Percentiles rank a stretch among this genome's conserved stretches.
phyloP scores from a whole-genome alignment of 2,329 filamentous ascomycete species.

The Xylaria sp. region DNA sequence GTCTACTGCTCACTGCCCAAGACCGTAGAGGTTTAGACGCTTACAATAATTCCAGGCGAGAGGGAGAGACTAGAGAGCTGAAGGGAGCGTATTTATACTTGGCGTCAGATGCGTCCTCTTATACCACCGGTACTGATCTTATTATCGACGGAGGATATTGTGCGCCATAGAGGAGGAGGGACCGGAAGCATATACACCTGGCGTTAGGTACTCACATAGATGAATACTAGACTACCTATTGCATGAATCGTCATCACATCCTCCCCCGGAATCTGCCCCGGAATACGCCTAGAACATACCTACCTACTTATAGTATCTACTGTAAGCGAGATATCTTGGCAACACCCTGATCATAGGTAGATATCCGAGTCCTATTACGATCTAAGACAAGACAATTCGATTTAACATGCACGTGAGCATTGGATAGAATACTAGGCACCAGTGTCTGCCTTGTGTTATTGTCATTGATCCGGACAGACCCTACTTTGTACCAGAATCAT shows the following conservation, averaged over 20 bases:
- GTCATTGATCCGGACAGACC: too few species aligned
- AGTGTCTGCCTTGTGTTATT: neutral
- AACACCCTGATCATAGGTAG: too few species aligned
- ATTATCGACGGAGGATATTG: conserved; percentile 81
- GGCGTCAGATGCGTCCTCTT: conserved; percentile 83
- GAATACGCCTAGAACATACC: too few species aligned
- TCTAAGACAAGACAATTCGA: neutral
- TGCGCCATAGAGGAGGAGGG: conserved; percentile 55
- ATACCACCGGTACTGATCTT: conserved; percentile 80
- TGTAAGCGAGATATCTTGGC: too few species aligned
- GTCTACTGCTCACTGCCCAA: neutral
- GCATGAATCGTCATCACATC: too few species aligned
- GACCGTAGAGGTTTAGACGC: too few species aligned
- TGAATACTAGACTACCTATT: too few species aligned
- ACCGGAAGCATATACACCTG: neutral
- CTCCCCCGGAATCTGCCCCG: too few species aligned
- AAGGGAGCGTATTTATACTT: conserved; percentile 87
- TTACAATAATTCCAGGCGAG: conserved; percentile 59
- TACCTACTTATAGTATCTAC: too few species aligned
- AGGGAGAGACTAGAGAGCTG: conserved; percentile 78
- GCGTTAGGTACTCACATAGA: too few species aligned
- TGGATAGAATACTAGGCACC: neutral
- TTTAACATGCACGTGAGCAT: neutral
- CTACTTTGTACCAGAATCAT: neutral
- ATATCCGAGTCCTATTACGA: neutral